These are phyloP conservation scores for Gracilaria gracilis DNA, from an alignment of 23 red algal genomes.

Conservation along the genomic window DNA sequence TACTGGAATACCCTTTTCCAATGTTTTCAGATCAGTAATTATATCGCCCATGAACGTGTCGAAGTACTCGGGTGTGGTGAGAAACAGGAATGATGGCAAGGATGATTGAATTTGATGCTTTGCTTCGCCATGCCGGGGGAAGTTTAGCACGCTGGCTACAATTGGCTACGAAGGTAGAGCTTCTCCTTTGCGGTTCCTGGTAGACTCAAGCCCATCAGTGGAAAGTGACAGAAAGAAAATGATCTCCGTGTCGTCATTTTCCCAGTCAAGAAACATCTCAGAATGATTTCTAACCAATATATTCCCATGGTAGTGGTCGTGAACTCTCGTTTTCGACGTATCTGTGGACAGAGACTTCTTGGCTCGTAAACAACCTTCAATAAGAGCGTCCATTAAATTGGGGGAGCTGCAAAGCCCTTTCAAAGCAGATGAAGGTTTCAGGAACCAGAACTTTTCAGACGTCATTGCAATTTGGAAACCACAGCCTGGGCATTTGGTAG, in stretches of 20 bases:
- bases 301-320: conserved; percentile 33
- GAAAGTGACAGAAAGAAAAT: neutral
- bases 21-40: neutral
- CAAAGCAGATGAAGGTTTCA: neutral
- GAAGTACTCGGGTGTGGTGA: conserved; percentile 12
- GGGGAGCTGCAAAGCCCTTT: neutral
- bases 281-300: neutral
- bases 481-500: neutral
- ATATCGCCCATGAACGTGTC: conserved; percentile 17
- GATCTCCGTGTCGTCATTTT: neutral
- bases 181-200: neutral
- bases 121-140: too few relatives aligned
- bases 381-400: neutral
- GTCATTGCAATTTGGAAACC: too few relatives aligned
- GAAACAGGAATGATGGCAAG: neutral
- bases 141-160: neutral
- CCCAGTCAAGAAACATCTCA: neutral
- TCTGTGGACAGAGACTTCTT: neutral
- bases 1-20: neutral
- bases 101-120: neutral
- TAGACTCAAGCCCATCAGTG: neutral
- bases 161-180: neutral
- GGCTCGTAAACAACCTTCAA: neutral
- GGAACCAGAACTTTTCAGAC: neutral
- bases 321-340: neutral